Percentiles rank a stretch among this genome's conserved stretches.
These are phyloP conservation scores for Phytophthora fragariae DNA, from an alignment of 352 stramenopile genomes.

Conservation along the genomic window DNA sequence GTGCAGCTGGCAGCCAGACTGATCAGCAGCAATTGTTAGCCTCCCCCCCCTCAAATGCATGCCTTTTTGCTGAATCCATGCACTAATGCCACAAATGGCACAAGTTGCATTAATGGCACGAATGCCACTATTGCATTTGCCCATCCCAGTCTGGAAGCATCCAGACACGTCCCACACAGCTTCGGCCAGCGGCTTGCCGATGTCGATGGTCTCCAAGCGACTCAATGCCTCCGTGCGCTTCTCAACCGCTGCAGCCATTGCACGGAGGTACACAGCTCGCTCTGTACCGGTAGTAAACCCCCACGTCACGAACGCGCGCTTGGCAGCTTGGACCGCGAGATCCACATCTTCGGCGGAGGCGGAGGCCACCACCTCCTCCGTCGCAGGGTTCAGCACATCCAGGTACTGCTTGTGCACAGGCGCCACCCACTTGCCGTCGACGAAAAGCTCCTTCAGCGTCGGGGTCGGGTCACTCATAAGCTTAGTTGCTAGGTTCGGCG, in stretches of 20 bases:
- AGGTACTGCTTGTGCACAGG: slow-evolving; percentile 53
- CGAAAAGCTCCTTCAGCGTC: slow-evolving; percentile 65
- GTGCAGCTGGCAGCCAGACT: not conserved
- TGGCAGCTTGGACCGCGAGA: slow-evolving; percentile 49
- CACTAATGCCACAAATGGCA: slow-evolving; percentile 10
- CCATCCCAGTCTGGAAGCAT: slow-evolving; percentile 24
- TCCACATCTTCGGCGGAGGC: slow-evolving; percentile 58
- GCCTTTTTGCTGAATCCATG: slow-evolving; percentile 1
- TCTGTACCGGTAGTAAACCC: slow-evolving; percentile 46
- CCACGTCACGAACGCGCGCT: slow-evolving; percentile 45
- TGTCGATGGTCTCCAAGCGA: too few species aligned
- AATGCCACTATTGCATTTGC: slow-evolving; percentile 34
- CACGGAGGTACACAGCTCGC: slow-evolving; percentile 44
- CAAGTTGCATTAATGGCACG: slow-evolving; percentile 2
- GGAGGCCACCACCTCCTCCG: slow-evolving; percentile 55
- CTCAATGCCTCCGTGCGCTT: too few species aligned
- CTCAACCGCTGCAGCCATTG: too few species aligned
- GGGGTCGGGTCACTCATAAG: slow-evolving; percentile 43
- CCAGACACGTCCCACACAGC: too few species aligned
- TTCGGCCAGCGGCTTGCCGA: too few species aligned
- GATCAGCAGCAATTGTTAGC: slow-evolving; percentile 5
- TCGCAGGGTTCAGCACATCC: slow-evolving; percentile 67
- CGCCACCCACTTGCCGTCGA: slow-evolving; percentile 63
- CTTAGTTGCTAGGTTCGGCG: not conserved
- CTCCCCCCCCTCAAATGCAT: not conserved